Conservation (phyloP, 805 yeast genomes). For the Ogataea haglerorum region DNA sequence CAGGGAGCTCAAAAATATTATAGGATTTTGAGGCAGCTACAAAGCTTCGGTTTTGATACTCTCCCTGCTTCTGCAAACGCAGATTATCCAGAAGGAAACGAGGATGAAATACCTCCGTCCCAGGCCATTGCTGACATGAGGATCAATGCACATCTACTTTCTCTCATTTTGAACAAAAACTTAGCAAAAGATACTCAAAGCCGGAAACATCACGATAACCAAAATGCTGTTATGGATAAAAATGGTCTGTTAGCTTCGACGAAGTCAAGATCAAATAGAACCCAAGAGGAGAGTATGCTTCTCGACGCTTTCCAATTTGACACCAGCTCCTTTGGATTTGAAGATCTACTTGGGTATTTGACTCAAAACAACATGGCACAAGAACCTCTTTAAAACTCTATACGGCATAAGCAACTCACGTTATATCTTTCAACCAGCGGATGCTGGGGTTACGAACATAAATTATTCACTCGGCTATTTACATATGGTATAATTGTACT, state of each 20-base stretch:
- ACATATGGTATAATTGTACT: background rate
- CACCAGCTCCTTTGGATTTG: constrained; percentile 22
- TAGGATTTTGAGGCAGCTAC: constrained; percentile 27
- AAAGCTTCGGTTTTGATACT: constrained; percentile 21
- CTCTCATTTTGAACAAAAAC: constrained; percentile 29
- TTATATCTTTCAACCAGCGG: background rate
- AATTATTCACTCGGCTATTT: background rate
- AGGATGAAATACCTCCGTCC: constrained; percentile 34
- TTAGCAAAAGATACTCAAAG: constrained; percentile 6
- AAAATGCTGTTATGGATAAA: background rate
- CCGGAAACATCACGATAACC: background rate
- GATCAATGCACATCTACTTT: constrained; percentile 30
- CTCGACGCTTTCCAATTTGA: constrained; percentile 20
- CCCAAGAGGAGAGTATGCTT: constrained; percentile 10
- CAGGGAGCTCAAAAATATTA: constrained; percentile 28
- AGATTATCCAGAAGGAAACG: constrained; percentile 25
- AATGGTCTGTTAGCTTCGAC: background rate
- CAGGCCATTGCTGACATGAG: constrained; percentile 36
- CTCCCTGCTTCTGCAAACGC: constrained; percentile 9
- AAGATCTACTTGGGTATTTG: constrained; percentile 27
- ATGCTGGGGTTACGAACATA: background rate
- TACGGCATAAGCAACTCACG: background rate
- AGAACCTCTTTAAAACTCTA: background rate
- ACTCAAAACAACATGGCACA: background rate
- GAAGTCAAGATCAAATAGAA: background rate